Evolutionary conservation across 140 eudicot genomes (phyloP).

Genomic region (Cichorium intybus): DNA sequence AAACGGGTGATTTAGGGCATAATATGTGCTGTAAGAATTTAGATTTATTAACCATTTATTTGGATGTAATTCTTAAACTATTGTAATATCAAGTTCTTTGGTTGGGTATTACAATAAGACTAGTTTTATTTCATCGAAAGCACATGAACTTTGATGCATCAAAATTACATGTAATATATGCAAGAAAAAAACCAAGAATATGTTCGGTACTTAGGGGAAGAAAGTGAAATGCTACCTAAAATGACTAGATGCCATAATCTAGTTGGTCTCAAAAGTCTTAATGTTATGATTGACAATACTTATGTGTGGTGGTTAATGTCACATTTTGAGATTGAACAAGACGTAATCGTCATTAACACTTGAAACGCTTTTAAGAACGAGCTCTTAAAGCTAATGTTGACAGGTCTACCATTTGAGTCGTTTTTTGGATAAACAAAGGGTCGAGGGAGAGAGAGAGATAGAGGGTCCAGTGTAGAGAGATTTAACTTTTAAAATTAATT

Average conservation of each 20-base stretch:
- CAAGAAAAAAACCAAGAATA: background rate
- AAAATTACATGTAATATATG: too few species aligned
- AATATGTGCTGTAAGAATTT: background rate
- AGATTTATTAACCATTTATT: background rate
- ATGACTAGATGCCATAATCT: too few species aligned
- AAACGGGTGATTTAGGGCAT: slow-evolving; percentile 3
- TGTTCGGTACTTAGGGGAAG: background rate
- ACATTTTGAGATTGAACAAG: background rate
- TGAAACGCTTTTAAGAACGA: too few species aligned
- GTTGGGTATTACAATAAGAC: background rate
- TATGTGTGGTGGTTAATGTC: background rate
- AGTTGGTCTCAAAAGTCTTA: too few species aligned
- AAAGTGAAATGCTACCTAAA: slow-evolving; percentile 1
- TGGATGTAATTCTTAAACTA: slow-evolving; percentile 1
- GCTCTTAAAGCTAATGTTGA: too few species aligned
- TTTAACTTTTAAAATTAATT: too few species aligned
- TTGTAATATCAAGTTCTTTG: background rate
- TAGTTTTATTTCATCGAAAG: too few species aligned
- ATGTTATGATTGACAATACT: background rate
- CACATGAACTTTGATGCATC: too few species aligned
- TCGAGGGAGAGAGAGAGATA: too few species aligned
- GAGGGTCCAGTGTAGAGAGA: too few species aligned
- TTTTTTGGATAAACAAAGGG: too few species aligned
- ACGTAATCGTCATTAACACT: background rate
- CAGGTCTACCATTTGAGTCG: too few species aligned